These are phyloP conservation scores for Prunus yedoensis DNA, from an alignment of 331 rosid genomes.

Conservation along the genomic window DNA sequence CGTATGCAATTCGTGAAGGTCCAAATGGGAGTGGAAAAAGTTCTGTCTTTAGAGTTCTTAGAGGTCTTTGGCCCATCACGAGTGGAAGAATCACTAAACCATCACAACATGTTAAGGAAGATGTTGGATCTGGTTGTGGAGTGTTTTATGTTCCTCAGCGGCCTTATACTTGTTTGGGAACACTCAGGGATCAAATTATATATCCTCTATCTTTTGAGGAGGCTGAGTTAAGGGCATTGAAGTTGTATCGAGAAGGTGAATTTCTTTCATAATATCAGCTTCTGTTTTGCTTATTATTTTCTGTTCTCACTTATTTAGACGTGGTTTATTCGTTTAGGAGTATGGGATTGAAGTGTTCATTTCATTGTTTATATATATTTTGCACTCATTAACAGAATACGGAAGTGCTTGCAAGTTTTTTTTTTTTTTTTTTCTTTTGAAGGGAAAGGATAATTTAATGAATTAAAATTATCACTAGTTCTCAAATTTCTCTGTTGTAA, in stretches of 20 bases:
- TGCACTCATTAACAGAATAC: not conserved
- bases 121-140: conserved; percentile 59
- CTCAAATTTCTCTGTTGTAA: not conserved
- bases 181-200: conserved; percentile 95
- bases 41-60: conserved; percentile 92
- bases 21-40: conserved; percentile 99
- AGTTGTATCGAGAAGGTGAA: conserved; percentile 65
- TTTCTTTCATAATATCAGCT: conserved; percentile 19
- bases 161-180: conserved; percentile 94
- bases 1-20: conserved; percentile 48
- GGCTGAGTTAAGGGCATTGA: conserved; percentile 65
- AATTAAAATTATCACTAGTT: not conserved
- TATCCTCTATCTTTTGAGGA: conserved; percentile 86
- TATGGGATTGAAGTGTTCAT: not conserved
- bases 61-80: conserved; percentile 90
- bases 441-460: not conserved
- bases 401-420: not conserved
- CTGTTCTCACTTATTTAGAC: not conserved
- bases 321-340: not conserved
- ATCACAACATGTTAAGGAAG: conserved; percentile 47
- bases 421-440: too few relatives aligned
- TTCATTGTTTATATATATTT: not conserved
- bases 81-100: conserved; percentile 77
- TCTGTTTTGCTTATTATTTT: not conserved
- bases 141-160: conserved; percentile 97